Evolutionary conservation across 2,329 filamentous ascomycete species (phyloP).

Genomic region (Penicillium decumbens): DNA sequence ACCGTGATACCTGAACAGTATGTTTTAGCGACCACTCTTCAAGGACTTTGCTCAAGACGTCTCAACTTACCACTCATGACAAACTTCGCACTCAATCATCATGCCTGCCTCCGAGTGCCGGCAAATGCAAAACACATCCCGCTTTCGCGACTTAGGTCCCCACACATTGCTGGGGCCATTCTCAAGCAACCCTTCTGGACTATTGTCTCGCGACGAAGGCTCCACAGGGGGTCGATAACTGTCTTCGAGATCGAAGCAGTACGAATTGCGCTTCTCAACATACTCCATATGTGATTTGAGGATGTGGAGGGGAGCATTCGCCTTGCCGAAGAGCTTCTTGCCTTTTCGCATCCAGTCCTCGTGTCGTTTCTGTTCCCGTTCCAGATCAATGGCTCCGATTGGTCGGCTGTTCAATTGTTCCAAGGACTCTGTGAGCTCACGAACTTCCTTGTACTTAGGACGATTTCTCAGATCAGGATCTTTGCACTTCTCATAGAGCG

Average conservation of each 20-base stretch:
- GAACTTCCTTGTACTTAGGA: slow-evolving; percentile 84
- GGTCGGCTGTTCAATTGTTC: slow-evolving; percentile 91
- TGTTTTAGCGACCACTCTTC: slow-evolving; percentile 24
- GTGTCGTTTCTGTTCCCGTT: slow-evolving; percentile 88
- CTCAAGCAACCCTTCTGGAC: slow-evolving; percentile 55
- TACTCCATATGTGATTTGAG: slow-evolving; percentile 91
- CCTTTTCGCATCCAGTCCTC: slow-evolving; percentile 99
- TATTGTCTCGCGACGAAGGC: slow-evolving; percentile 79
- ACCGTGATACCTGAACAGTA: slow-evolving; percentile 72
- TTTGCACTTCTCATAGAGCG: slow-evolving; percentile 72
- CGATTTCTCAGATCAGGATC: slow-evolving; percentile 70
- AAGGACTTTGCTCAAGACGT: background rate
- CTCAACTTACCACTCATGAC: slow-evolving; percentile 83
- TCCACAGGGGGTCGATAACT: slow-evolving; percentile 86
- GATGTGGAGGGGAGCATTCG: slow-evolving; percentile 94
- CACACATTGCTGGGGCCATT: slow-evolving; percentile 30
- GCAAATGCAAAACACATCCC: slow-evolving; percentile 96
- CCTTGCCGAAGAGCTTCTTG: slow-evolving; percentile 96
- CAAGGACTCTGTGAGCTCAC: slow-evolving; percentile 79
- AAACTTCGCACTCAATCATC: slow-evolving; percentile 99
- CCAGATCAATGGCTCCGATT: slow-evolving; percentile 81
- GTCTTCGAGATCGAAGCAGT: slow-evolving; percentile 88
- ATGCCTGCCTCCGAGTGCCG: slow-evolving; percentile 88
- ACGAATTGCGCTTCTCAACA: slow-evolving; percentile 80
- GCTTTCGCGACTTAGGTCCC: slow-evolving; percentile 52